Evolutionary conservation across 2,329 filamentous ascomycete species (phyloP).

Genomic region (Leptographium wingfieldii): DNA sequence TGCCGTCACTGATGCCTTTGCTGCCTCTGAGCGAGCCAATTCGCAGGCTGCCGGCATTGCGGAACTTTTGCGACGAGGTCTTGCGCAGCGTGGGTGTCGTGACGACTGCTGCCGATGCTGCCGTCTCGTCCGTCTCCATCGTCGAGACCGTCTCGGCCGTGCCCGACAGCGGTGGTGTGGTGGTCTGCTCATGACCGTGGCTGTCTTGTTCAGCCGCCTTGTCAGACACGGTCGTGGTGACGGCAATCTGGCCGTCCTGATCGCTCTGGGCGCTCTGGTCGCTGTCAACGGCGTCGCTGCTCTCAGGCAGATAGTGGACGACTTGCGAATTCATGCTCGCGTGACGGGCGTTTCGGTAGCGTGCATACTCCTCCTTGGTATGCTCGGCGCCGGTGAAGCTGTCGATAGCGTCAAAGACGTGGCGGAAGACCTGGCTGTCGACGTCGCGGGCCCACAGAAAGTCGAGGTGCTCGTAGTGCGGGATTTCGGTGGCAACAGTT

Average conservation of each 20-base stretch:
- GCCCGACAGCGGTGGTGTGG: not conserved
- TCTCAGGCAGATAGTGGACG: not conserved
- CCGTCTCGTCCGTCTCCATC: not conserved
- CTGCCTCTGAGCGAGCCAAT: slow-evolving; percentile 17
- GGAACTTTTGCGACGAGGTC: slow-evolving; percentile 12
- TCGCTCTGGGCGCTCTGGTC: not conserved
- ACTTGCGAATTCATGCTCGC: slow-evolving; percentile 29
- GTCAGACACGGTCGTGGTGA: not conserved
- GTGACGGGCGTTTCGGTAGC: slow-evolving; percentile 39
- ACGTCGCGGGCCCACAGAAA: slow-evolving; percentile 90
- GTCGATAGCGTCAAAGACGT: slow-evolving; percentile 81
- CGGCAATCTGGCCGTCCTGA: not conserved
- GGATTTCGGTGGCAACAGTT: slow-evolving; percentile 75
- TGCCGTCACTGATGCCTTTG: slow-evolving; percentile 7
- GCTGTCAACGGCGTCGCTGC: not conserved
- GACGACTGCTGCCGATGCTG: not conserved
- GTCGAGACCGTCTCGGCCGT: not conserved
- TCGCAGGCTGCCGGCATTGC: slow-evolving; percentile 19
- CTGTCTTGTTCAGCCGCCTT: not conserved
- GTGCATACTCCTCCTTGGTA: slow-evolving; percentile 46
- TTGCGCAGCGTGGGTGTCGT: not conserved
- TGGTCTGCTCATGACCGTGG: not conserved
- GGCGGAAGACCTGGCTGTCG: slow-evolving; percentile 71
- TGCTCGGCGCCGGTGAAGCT: slow-evolving; percentile 49
- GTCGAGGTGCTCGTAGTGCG: slow-evolving; percentile 92